phyloP scores from a whole-genome alignment of 2,329 filamentous ascomycete species.

The Talaromyces verruculosus region DNA sequence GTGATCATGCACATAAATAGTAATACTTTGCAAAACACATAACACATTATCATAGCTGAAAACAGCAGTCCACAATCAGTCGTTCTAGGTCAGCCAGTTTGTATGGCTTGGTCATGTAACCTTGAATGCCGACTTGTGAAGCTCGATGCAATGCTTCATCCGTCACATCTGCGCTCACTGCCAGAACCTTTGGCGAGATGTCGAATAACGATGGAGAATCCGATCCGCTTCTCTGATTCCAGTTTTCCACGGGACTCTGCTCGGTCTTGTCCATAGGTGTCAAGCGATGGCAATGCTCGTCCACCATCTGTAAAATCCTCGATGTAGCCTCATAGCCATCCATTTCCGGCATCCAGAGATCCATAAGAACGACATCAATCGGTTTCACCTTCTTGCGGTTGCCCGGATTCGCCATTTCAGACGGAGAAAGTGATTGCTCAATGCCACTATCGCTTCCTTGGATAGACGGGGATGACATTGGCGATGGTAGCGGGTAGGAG shows the following conservation, averaged over 20 bases:
- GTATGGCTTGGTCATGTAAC: slow-evolving; percentile 68
- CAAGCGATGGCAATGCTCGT: slow-evolving; percentile 34
- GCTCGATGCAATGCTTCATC: slow-evolving; percentile 62
- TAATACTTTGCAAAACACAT: background rate
- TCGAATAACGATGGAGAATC: slow-evolving; percentile 33
- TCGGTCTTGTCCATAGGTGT: slow-evolving; percentile 22
- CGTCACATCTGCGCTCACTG: slow-evolving; percentile 67
- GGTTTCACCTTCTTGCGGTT: slow-evolving; percentile 35
- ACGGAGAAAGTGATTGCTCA: slow-evolving; percentile 24
- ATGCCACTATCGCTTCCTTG: slow-evolving; percentile 25
- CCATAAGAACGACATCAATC: slow-evolving; percentile 69
- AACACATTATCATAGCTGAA: slow-evolving; percentile 8
- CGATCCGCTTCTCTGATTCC: slow-evolving; percentile 20
- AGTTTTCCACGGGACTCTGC: slow-evolving; percentile 15
- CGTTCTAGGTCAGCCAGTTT: slow-evolving; percentile 62
- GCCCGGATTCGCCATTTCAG: slow-evolving; percentile 26
- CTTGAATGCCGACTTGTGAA: slow-evolving; percentile 63
- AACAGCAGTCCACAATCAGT: slow-evolving; percentile 55
- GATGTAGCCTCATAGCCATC: slow-evolving; percentile 70
- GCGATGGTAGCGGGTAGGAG: slow-evolving; percentile 24
- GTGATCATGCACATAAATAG: background rate
- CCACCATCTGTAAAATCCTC: slow-evolving; percentile 59
- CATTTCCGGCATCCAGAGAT: slow-evolving; percentile 74
- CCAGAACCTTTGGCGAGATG: slow-evolving; percentile 53
- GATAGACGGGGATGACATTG: slow-evolving; percentile 19